Conservation (phyloP, 495 filamentous ascomycete species). For the Bryoglossum gracile region DNA sequence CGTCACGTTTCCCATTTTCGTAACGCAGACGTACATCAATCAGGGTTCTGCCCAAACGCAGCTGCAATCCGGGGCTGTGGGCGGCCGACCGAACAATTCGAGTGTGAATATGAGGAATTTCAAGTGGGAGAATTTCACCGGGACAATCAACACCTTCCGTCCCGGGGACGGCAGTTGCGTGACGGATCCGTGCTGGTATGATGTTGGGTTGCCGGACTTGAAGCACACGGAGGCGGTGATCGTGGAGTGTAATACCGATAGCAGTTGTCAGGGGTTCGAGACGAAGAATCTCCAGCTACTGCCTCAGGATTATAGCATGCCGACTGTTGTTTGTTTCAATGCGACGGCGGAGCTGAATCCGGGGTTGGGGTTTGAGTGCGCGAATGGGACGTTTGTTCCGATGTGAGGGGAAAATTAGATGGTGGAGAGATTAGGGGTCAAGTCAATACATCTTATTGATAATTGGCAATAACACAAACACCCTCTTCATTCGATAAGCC, state of each 20-base stretch:
- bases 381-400: neutral
- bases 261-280: neutral
- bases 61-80: slow-evolving; percentile 24
- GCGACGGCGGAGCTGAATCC: neutral
- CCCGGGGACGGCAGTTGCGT: slow-evolving; percentile 37
- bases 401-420: no score
- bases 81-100: slow-evolving; percentile 27
- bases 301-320: neutral
- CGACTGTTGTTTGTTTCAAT: neutral
- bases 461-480: no score
- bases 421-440: no score
- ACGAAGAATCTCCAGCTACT: neutral
- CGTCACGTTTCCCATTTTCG: slow-evolving; percentile 40
- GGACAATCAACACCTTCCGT: slow-evolving; percentile 32
- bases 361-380: neutral
- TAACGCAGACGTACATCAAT: slow-evolving; percentile 28
- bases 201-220: slow-evolving; percentile 30
- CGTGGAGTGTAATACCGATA: neutral
- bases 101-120: slow-evolving; percentile 33
- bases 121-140: slow-evolving; percentile 29
- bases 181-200: slow-evolving; percentile 36
- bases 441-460: no score
- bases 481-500: no score
- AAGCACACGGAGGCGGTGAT: slow-evolving; percentile 29
- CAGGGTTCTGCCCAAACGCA: slow-evolving; percentile 29